Evolutionary conservation across 2,329 filamentous ascomycete genomes (phyloP), one percentile per base, ranked within the genome.

Genomic region (Ampelomyces quisqualis): DNA sequence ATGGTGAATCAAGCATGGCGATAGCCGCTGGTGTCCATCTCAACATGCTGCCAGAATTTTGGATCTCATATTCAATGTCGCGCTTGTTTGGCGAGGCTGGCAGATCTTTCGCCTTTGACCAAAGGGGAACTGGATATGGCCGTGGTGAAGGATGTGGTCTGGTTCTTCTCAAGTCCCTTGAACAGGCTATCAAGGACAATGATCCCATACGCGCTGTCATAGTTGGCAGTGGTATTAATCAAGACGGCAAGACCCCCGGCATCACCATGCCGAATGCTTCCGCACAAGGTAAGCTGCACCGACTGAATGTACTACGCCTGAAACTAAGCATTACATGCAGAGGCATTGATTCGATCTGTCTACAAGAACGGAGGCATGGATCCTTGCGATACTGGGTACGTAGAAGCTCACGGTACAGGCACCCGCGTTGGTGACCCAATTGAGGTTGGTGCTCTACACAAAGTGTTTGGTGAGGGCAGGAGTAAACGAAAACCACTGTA

Each of bases 131-230:
- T 2, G 84, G 84, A 0, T 86, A 85, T 54, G 81, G 78, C 0
- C 74, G 82, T 24, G 82, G 82, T 1, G 83, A 86, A 54, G 83
- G 82, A 5, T 72, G 79, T 18, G 80, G 74, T 0, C 72, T 78
- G n/a, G 51, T 85, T 3, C 58, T 83, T 8, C 57, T 85, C 9
- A 84, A 84, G 64, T 73, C 72, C 2, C 65, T 85, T 0, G 66
- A 71, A 5, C 76, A 81, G 57, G 82, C 82, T 1, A 50, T 84
- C 4, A 66, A 68, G 8, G 77, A 80, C 49, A 77, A 78, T 17
- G 79, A 84, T 53, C 70, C 72, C 0, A 71, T 77, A 19, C 63
- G 70, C 4, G 70, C 69, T 2, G 54, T 77, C 3, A 73, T 77
- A 20, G 56, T 67, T 17, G 65, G 56, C 0, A 69, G 65, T 9